Percentiles rank a stretch among this genome's conserved stretches.
These are phyloP conservation scores for Trichophyton verrucosum DNA, from an alignment of 2,329 filamentous ascomycete genomes.

Conservation along the genomic window DNA sequence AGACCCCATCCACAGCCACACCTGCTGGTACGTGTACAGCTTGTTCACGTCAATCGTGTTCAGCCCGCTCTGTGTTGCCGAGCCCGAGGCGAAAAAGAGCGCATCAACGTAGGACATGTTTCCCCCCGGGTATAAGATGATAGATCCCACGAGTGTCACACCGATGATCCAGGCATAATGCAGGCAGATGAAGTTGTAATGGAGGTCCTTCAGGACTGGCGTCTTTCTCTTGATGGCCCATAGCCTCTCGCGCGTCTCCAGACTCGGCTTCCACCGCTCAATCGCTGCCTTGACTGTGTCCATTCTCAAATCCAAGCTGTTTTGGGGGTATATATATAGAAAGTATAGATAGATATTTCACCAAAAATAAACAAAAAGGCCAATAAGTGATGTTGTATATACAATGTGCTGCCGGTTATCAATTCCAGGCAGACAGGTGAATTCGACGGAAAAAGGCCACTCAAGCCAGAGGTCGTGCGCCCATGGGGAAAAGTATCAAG, in stretches of 20 bases:
- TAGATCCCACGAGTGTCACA: constrained; percentile 58
- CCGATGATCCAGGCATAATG: constrained; percentile 65
- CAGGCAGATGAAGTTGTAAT: constrained; percentile 35
- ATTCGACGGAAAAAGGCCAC: neutral
- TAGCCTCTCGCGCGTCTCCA: neutral
- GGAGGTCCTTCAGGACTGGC: constrained; percentile 27
- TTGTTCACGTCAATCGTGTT: constrained; percentile 61
- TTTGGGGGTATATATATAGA: neutral
- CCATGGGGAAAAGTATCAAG: neutral
- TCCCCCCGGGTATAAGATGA: constrained; percentile 58
- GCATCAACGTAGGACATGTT: constrained; percentile 70
- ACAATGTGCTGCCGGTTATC: neutral
- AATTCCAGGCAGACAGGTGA: no score
- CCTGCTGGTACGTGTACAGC: constrained; percentile 59
- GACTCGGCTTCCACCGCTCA: constrained; percentile 1
- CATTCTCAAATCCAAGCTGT: neutral
- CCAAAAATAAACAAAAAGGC: no score
- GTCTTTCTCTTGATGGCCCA: constrained; percentile 22
- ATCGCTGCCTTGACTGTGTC: neutral
- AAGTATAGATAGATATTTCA: neutral
- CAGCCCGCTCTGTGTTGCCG: constrained; percentile 82
- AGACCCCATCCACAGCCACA: constrained; percentile 57
- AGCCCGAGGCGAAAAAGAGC: constrained; percentile 73
- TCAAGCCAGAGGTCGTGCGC: neutral
- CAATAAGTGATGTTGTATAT: no score